Evolutionary conservation across 495 filamentous ascomycete genomes (phyloP), one percentile per base, ranked within the genome.

Genomic region (Parathielavia appendiculata): DNA sequence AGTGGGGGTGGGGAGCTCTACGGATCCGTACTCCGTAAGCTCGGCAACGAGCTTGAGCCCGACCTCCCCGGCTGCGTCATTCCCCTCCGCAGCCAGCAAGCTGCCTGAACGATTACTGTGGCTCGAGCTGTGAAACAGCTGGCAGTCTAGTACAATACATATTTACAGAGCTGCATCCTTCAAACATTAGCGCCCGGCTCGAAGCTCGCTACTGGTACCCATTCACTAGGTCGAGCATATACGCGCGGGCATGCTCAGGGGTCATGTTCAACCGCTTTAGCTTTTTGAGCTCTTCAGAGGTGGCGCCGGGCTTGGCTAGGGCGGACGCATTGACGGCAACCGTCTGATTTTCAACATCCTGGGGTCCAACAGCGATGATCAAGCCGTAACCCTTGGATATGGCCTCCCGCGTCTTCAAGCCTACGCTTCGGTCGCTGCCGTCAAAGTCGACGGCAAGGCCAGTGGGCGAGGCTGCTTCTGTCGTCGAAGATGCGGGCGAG

Each of bases 391-490:
- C 82, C 73, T 86, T 87, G 51, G 71, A 73, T 62, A 84, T 90
- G 8, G 91, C 91, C 56, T 85, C 80, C 12, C 77, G 74, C 48
- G 91, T 76, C 73, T 95, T 96, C 69, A 83, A 83, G 2, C 72
- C 66, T 30, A 96, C 64, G 0, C 80, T 77, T 52, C 84, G 78
- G 14, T 73, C 71, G 56, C 81, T 85, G 57, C 75, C 78, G 59
- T 97, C 91, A 23, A 89, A 65, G 64, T 95, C 90, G 52, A 96
- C 79, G 30, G 78, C 71, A 52, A 92, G 79, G 4, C 77, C 79
- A 35, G 81, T 79, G 26, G 69, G 72, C 36, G 66, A 75, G 7
- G 64, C 53, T 66, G 64, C 70, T 57, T 51, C 70, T 67, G 38
- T n/a, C 17, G n/a, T 14, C 63, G 76, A 62, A 40, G 74, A n/a